Evolutionary conservation across 345 rosid species (phyloP), one percentile per base, ranked within the genome.

Genomic region (Excoecaria agallocha): DNA sequence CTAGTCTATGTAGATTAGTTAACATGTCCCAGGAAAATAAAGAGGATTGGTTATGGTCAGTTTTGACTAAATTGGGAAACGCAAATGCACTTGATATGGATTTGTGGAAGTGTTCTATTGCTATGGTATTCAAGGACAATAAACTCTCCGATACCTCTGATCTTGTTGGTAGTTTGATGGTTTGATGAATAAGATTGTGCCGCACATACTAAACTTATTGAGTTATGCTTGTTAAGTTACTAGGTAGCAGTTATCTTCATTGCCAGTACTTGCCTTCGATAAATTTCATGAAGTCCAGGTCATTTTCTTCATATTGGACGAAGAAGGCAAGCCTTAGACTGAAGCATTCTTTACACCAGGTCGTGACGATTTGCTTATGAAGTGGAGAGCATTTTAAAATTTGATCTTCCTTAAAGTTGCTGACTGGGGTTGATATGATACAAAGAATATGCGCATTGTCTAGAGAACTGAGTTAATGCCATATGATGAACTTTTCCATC

Each of bases 71-170:
- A 62, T 67, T 92, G 62, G 81, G 74, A 17, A 85, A 79, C 66
- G 85, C 82, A 66, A 83, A 84, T 80, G 78, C 77, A 55, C 12
- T 78, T 43, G 82, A 75, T 78, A 54, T 38, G 66, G 85, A 83
- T 50, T 38, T 76, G 3, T 91, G 90, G 96, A 76, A 65, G 70
- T 79, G 74, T 76, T 70, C 78, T 61, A 25, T 88, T 79, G 69
- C 79, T 17, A 43, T 59, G 52, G 66, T 74, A 41, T 80, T 80
- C 68, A 73, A 80, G 73, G 82, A 84, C n/a, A 70, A 71, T 12
- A 74, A 66, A 11, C 8, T 66, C 7, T 71, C 75, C 12, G 10
- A 20, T 55, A 8, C 54, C 12, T 54, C 54, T 12, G 61, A 73
- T 48, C 82, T 84, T 61, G 69, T 83, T 70, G 87, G 79, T 74